Base-by-base conservation (phyloP, 2,329 filamentous ascomycete species). In the Beauveria varroae region DNA sequence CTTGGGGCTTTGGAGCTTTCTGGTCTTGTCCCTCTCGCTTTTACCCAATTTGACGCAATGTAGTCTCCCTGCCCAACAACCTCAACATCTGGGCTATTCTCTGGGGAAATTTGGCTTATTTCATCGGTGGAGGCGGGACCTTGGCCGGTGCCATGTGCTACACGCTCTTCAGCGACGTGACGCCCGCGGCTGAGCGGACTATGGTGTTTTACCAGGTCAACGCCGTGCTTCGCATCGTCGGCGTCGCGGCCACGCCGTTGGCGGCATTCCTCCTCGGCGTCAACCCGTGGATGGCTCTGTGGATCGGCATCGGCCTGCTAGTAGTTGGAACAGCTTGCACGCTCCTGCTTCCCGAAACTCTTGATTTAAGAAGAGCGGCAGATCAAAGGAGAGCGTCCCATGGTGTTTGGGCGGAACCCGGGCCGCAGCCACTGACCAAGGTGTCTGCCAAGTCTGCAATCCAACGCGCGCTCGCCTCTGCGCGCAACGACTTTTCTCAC, bases 101-200 rank as follows among this genome's bases (percentile, higher is more conserved):
- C 50, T 70, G 74, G 1, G 68, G 70, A 5, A 66, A 68, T 3
- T 10, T 73, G 0, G 73, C 75, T 22, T 70, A 67, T 26, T 66
- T 80, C 56, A 71, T 80, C 53, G 78, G 79, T 1, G 76, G 77
- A 9, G 78, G 77, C 22, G 64, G 64, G 0, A 64, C 71, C 16
- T 74, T 79, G 63, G 68, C 73, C 0, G 63, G 65, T 2, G 77
- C 78, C 56, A 79, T 81, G 76, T 61, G 78, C 7, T 80, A 72
- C 67, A 81, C 79, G 8, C 71, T 76, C 43, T 62, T 79, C 14
- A 73, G 75, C n/a, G 79, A 81, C 58, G 74, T 78, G 1, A 68
- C 75, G 0, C 75, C 76, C 0, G 67, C 74, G 0, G 69, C 67
- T 0, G 69, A 73, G 51, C 63, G 76, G 54, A 76, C 78, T 5